These are phyloP conservation scores for Phoma herbarum DNA, from an alignment of 2,329 filamentous ascomycete species.

Conservation along the genomic window DNA sequence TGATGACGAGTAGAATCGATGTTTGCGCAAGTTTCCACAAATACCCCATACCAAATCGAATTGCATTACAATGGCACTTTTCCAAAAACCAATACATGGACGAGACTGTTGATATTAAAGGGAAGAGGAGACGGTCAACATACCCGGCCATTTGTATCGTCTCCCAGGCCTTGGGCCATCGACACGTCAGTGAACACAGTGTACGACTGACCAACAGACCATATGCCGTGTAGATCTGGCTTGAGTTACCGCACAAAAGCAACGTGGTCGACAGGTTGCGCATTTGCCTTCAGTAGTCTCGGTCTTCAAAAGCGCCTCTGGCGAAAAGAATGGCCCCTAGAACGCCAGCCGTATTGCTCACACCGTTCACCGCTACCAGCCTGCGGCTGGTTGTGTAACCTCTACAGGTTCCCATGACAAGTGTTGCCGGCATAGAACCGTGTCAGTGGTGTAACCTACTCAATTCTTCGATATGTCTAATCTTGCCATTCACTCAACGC, in stretches of 20 bases:
- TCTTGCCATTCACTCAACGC: neutral
- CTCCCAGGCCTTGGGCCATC: neutral
- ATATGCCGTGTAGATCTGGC: neutral
- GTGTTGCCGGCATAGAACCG: conserved; percentile 6
- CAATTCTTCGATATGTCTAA: neutral
- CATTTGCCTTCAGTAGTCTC: neutral
- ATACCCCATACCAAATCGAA: neutral
- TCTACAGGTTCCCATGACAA: conserved; percentile 1
- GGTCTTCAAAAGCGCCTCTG: neutral
- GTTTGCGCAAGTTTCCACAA: neutral
- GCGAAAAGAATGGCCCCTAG: conserved; percentile 1
- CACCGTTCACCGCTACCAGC: neutral
- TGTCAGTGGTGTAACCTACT: conserved; percentile 3
- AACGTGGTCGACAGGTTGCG: neutral
- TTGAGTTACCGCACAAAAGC: neutral
- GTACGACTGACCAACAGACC: neutral
- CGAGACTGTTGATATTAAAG: neutral
- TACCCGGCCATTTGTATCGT: neutral
- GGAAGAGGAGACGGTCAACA: neutral
- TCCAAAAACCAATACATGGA: neutral
- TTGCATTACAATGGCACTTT: neutral
- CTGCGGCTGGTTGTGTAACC: conserved; percentile 2
- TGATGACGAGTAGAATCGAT: conserved; percentile 78
- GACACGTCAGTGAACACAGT: neutral
- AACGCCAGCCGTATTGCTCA: neutral